Evolutionary conservation across 1,284 basidiomycete species (phyloP), one percentile per base, ranked within the genome.

Genomic region (Agaricales sp.): DNA sequence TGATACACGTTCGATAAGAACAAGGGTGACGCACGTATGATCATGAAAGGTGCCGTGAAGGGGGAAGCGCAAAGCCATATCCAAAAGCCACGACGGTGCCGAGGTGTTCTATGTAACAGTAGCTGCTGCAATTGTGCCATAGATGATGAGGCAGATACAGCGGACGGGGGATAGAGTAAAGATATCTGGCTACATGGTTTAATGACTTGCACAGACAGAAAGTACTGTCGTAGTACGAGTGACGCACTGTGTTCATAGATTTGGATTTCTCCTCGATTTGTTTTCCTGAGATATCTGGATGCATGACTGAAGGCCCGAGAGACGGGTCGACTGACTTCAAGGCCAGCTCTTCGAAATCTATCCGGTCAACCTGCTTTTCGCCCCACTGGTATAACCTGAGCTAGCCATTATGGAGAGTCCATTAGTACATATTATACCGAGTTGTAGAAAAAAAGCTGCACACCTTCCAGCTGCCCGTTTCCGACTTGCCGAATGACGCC

Each of bases 281-380:
- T 51, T 55, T 55, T 47, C 46, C 54, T 25, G 50, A 38, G 4
- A 51, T 21, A 2, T 52, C 50, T 26, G 55, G 58, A 43, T 63
- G 56, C 45, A 57, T 52, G 3, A 71, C 48, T 0, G 62, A 57
- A n/a, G 82, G 82, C 0, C 78, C 81, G 39, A 84, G 57, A 3
- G 81, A 77, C 16, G 82, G 78, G 57, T 88, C 81, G 41, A 88
- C 66, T 25, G 74, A 71, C 59, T 83, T 82, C 54, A 88, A 67
- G 13, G 78, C 78, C 43, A 83, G 69, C 60, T 88, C 85, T 61
- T 88, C 86, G 55, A 87, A 88, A 47, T 87, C 86, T 51, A 87
- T 69, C 19, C 75, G 70, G 60, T 87, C 81, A 21, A 82, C 67
- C 2, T 86, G 58, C 8, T 75, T 75, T 66, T 87, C 80, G 24